Conservation (phyloP, 106 monocot species). For the Dendrobium officinale region DNA sequence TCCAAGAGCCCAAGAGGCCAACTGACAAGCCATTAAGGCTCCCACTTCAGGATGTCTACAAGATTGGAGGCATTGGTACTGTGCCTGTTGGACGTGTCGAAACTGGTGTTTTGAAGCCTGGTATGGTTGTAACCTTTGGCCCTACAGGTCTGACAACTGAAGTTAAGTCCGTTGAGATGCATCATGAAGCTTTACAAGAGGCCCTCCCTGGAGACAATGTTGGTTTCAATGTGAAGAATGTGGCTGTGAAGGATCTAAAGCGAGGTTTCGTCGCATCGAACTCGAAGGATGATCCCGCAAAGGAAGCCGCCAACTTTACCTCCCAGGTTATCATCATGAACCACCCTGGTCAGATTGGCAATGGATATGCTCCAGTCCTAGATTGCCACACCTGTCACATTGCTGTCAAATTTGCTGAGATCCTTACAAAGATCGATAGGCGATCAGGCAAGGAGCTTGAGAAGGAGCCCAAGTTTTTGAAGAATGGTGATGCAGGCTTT, state of each 20-base stretch:
- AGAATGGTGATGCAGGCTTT: slow-evolving; percentile 4
- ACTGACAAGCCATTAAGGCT: too few species aligned
- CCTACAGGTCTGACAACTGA: slow-evolving; percentile 50
- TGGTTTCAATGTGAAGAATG: slow-evolving; percentile 65
- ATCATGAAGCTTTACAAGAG: slow-evolving; percentile 49
- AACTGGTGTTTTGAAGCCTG: not conserved
- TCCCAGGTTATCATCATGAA: slow-evolving; percentile 62
- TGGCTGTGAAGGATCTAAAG: slow-evolving; percentile 68
- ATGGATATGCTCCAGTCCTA: slow-evolving; percentile 42
- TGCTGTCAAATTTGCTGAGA: slow-evolving; percentile 46
- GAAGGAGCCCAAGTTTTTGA: too few species aligned
- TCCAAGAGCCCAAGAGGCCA: too few species aligned
- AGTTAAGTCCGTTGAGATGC: slow-evolving; percentile 66
- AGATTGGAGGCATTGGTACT: too few species aligned
- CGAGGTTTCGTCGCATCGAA: slow-evolving; percentile 18
- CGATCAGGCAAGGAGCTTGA: slow-evolving; percentile 29
- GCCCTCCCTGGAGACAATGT: slow-evolving; percentile 59
- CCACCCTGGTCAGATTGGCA: slow-evolving; percentile 52
- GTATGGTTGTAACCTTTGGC: slow-evolving; percentile 42
- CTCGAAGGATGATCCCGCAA: slow-evolving; percentile 41
- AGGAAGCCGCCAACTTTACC: slow-evolving; percentile 48
- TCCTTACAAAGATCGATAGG: slow-evolving; percentile 47
- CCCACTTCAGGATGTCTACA: too few species aligned
- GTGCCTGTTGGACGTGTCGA: too few species aligned
- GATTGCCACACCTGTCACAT: slow-evolving; percentile 56